Base-by-base conservation (phyloP, 345 rosid genomes). In the Garcia nutans region DNA sequence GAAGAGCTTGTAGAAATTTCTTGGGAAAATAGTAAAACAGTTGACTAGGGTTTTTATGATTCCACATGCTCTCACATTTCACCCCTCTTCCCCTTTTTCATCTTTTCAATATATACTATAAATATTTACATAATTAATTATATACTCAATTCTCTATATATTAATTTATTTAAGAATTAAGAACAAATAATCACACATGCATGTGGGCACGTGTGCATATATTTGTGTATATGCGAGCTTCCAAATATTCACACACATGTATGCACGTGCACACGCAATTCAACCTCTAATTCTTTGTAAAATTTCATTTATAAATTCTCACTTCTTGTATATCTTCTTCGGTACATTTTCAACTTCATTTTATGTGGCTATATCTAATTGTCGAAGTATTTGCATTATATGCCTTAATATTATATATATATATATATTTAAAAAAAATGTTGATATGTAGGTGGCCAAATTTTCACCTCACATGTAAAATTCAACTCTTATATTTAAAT, bases 251-350 rank as follows among this genome's bases (percentile, higher is more conserved):
- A 88, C 88, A n/a, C n/a, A 88, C 92, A 78, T 91, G 97, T 88
- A 62, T 84, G 91, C 98, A 94, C 94, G 93, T 94, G 96, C 88
- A 88, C 88, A 83, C 91, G 87, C 86, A 81, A 60, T 85, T 88
- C 94, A 82, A 89, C 86, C 89, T 65, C 44, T 73, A 69, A 49
- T 71, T 81, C 86, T 71, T 70, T 61, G 70, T 68, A 24, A 66
- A 57, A 61, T 28, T 28, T 28, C 31, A 28, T 28, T n/a, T 28
- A 28, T 28, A 28, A 28, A 1, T 1, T 28, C 31, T 28, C 31
- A 28, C 31, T 28, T 28, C 31, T 28, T 28, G 31, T 28, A 28
- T 28, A 28, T 28, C 31, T 1, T 28, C 31, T 28, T 28, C 2
- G 31, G 31, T 28, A 28, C 31, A 28, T 28, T 28, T 28, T 2